Evolutionary conservation across 768 basidiomycete genomes (phyloP).

Genomic region (Termitomyces sp.): DNA sequence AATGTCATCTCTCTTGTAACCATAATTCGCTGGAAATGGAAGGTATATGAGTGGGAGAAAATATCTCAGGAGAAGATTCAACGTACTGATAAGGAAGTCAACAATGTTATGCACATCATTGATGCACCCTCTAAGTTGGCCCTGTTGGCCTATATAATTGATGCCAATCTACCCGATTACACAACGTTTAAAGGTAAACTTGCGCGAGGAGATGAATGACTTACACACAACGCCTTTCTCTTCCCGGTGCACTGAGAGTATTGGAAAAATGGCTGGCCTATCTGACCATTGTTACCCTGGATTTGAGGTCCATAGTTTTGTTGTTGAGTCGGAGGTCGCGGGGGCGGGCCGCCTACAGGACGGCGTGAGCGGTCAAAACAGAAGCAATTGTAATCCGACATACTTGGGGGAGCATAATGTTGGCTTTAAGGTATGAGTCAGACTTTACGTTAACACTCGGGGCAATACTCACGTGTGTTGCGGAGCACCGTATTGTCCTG

Average conservation of each 20-base stretch:
- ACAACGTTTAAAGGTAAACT: neutral
- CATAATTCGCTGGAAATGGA: conserved; percentile 40
- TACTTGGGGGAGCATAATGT: conserved; percentile 17
- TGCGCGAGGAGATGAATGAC: conserved; percentile 17
- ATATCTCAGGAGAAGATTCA: neutral
- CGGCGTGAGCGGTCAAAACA: neutral
- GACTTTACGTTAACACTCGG: neutral
- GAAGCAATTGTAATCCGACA: neutral
- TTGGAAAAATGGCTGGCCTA: conserved; percentile 65
- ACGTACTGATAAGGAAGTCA: conserved; percentile 67
- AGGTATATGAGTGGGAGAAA: neutral
- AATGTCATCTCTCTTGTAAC: conserved; percentile 75
- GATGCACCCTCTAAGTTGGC: conserved; percentile 79
- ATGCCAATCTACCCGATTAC: conserved; percentile 66
- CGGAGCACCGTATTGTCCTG: conserved; percentile 21
- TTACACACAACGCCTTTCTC: conserved; percentile 84
- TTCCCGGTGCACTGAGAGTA: conserved; percentile 87
- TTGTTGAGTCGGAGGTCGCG: conserved; percentile 45
- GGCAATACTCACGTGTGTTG: conserved; percentile 8
- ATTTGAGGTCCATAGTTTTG: conserved; percentile 63
- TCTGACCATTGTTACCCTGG: conserved; percentile 36
- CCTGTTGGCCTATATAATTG: conserved; percentile 68
- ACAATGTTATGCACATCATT: conserved; percentile 86
- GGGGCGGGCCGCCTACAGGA: conserved; percentile 33
- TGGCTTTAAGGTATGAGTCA: neutral